Evolutionary conservation across 2,329 filamentous ascomycete genomes (phyloP).

Genomic region (Phyllosticta citriasiana): DNA sequence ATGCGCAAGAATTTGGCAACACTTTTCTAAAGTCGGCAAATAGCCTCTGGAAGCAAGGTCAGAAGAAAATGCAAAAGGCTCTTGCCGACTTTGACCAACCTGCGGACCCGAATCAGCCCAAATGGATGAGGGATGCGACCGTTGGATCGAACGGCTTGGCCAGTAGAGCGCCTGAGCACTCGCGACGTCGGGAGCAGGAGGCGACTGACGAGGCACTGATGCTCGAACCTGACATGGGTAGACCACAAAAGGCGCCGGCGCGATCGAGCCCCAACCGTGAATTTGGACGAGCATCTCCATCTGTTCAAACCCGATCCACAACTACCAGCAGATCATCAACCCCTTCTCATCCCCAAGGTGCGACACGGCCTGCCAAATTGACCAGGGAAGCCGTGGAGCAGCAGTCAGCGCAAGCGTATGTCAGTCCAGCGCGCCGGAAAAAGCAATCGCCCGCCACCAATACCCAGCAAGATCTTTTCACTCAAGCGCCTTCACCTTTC

Average conservation of each 20-base stretch:
- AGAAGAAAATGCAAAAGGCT: conserved; percentile 86
- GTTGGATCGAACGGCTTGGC: conserved; percentile 3
- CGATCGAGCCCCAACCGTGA: background rate
- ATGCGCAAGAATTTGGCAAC: conserved; percentile 71
- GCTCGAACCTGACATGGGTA: conserved; percentile 57
- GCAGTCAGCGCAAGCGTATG: conserved; percentile 70
- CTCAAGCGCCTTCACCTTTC: conserved; percentile 45
- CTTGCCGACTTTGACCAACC: conserved; percentile 73
- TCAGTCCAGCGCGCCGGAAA: conserved; percentile 76
- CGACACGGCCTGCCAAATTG: conserved; percentile 38
- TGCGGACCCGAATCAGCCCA: conserved; percentile 71
- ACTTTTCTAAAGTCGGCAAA: conserved; percentile 90
- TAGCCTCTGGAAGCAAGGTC: conserved; percentile 86
- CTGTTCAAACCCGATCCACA: background rate
- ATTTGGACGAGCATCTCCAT: background rate
- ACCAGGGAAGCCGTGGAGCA: conserved; percentile 68
- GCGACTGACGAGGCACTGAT: conserved; percentile 56
- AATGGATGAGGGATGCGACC: conserved; percentile 78
- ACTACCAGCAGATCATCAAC: conserved; percentile 13
- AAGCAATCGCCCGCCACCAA: conserved; percentile 45
- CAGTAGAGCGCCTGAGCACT: conserved; percentile 12
- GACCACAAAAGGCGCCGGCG: conserved; percentile 34
- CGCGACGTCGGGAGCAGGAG: conserved; percentile 6
- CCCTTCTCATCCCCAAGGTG: background rate
- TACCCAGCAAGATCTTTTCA: conserved; percentile 33